phyloP scores from a whole-genome alignment of 139 green algal genomes.

The Coelastrella sp. region DNA sequence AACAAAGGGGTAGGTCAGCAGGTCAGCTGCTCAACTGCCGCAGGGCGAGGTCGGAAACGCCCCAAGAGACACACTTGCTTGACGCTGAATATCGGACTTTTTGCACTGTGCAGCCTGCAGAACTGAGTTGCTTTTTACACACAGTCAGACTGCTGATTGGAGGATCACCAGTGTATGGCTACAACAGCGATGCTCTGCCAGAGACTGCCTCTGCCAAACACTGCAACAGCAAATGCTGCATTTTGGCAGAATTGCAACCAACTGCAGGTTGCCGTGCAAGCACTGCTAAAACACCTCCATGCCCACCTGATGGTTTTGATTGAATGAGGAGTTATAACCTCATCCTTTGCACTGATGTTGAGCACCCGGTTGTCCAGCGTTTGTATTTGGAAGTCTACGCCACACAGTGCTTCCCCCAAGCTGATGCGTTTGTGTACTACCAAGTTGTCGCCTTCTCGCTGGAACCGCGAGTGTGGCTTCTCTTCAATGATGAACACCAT shows the following conservation, averaged over 20 bases:
- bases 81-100: too few species aligned
- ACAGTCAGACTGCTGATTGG: too few species aligned
- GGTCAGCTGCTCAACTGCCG: too few species aligned
- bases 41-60: too few species aligned
- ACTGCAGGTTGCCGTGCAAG: neutral
- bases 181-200: too few species aligned
- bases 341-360: conserved; percentile 58
- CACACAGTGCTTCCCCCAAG: conserved; percentile 72
- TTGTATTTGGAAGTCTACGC: conserved; percentile 52
- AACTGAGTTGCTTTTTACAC: too few species aligned
- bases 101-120: too few species aligned
- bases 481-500: conserved; percentile 95
- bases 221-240: neutral
- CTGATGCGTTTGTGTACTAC: conserved; percentile 58
- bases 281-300: neutral
- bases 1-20: too few species aligned
- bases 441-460: conserved; percentile 91
- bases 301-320: conserved; percentile 60
- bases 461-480: conserved; percentile 90
- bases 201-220: too few species aligned
- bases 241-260: neutral
- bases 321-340: conserved; percentile 56
- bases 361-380: conserved; percentile 78
- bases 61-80: too few species aligned
- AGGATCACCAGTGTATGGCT: too few species aligned